Conservation (phyloP, 2,329 filamentous ascomycete genomes). For the Epichloe uncinata region DNA sequence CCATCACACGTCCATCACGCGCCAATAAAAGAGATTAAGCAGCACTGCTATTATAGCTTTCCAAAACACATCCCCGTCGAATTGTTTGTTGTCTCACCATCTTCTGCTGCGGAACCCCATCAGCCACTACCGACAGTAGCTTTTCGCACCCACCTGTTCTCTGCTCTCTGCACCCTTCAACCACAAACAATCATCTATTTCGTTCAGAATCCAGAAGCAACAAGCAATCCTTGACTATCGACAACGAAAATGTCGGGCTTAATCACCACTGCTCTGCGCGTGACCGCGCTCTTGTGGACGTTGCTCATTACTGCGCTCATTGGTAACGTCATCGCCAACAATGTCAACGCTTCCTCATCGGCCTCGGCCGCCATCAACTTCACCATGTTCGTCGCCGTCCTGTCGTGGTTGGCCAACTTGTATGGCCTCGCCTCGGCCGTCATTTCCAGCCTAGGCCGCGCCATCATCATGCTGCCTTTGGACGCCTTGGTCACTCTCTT, state of each 20-base stretch:
- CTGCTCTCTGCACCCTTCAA: not conserved
- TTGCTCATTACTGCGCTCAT: conserved; percentile 42
- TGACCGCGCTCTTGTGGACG: conserved; percentile 36
- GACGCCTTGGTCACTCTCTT: conserved; percentile 52
- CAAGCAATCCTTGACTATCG: not conserved
- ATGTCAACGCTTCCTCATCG: conserved; percentile 28
- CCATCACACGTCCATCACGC: too few species aligned
- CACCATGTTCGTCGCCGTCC: conserved; percentile 55
- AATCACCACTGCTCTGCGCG: conserved; percentile 33
- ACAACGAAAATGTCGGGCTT: conserved; percentile 19
- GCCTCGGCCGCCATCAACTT: conserved; percentile 42
- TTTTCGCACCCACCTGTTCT: not conserved
- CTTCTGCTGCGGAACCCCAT: not conserved
- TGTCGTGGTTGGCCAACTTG: conserved; percentile 52
- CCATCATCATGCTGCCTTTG: conserved; percentile 38
- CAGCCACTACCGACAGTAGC: not conserved
- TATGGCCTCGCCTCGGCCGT: conserved; percentile 46
- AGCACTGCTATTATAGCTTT: not conserved
- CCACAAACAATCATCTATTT: not conserved
- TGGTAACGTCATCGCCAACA: conserved; percentile 43
- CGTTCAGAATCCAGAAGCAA: not conserved
- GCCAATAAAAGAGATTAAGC: not conserved
- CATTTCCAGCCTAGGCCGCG: conserved; percentile 37
- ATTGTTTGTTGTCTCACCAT: not conserved
- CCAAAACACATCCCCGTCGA: not conserved